Percentiles rank a stretch among this genome's conserved stretches.
phyloP scores from a whole-genome alignment of 2,329 filamentous ascomycete genomes.

The Exophiala spinifera region DNA sequence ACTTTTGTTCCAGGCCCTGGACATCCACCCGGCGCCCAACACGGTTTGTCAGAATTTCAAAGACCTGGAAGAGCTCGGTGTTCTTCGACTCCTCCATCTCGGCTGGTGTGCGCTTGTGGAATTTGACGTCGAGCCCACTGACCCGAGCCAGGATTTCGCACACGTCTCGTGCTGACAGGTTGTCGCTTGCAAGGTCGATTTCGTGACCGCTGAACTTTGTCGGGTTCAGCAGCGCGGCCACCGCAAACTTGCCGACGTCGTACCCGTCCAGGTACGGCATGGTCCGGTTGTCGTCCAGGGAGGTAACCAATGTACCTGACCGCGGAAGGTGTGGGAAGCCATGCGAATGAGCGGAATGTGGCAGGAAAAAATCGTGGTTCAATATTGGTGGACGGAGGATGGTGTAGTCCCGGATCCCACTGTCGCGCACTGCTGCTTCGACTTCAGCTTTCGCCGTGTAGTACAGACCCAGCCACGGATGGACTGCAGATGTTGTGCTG shows the following conservation, averaged over 20 bases:
- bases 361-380: constrained; percentile 50
- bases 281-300: constrained; percentile 35
- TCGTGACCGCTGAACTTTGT: constrained; percentile 41
- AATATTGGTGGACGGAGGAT: constrained; percentile 52
- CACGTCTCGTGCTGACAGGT: constrained; percentile 38
- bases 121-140: constrained; percentile 36
- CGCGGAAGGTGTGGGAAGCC: constrained; percentile 40
- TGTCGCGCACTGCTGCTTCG: constrained; percentile 39
- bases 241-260: constrained; percentile 49
- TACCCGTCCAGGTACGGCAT: constrained; percentile 47
- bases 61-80: constrained; percentile 40
- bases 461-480: constrained; percentile 29
- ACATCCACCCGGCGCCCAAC: constrained; percentile 7
- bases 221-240: constrained; percentile 45
- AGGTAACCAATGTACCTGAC: constrained; percentile 39
- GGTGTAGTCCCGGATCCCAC: constrained; percentile 46
- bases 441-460: constrained; percentile 41
- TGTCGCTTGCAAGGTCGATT: constrained; percentile 44
- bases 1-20: constrained; percentile 30
- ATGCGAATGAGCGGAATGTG: constrained; percentile 36
- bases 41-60: constrained; percentile 40
- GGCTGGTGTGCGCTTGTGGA: constrained; percentile 41
- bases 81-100: constrained; percentile 38
- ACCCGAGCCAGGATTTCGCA: constrained; percentile 38
- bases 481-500: constrained; percentile 29